Percentiles rank a stretch among this genome's conserved stretches.
These are phyloP conservation scores for Physcomitrellopsis africana DNA, from an alignment of 225 moss, liverwort and hornwort species.

Conservation along the genomic window DNA sequence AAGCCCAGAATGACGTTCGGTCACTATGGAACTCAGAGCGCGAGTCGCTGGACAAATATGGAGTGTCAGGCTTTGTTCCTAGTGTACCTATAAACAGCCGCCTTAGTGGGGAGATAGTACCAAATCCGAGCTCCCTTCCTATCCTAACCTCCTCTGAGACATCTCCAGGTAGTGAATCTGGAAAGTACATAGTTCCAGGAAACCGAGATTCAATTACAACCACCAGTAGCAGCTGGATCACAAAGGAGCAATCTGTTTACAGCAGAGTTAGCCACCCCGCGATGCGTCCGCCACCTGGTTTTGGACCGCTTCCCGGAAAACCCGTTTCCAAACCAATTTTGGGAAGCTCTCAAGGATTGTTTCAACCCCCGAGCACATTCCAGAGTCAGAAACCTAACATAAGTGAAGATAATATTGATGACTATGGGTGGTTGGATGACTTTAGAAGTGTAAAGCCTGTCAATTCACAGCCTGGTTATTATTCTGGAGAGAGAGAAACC, in stretches of 20 bases:
- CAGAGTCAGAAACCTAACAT: slow-evolving; percentile 44
- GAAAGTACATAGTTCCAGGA: slow-evolving; percentile 37
- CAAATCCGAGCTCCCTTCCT: slow-evolving; percentile 46
- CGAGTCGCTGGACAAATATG: slow-evolving; percentile 55
- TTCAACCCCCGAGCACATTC: slow-evolving; percentile 51
- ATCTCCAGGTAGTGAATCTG: slow-evolving; percentile 38
- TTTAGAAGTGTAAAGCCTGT: slow-evolving; percentile 66
- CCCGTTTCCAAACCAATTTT: slow-evolving; percentile 39
- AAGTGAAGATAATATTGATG: slow-evolving; percentile 78
- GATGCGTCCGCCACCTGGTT: slow-evolving; percentile 98
- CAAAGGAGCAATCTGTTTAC: slow-evolving; percentile 51
- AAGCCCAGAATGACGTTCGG: slow-evolving; percentile 58
- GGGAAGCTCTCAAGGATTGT: slow-evolving; percentile 46
- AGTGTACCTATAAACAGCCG: slow-evolving; percentile 26
- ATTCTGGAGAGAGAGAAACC: slow-evolving; percentile 66
- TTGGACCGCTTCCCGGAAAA: slow-evolving; percentile 92
- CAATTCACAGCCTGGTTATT: slow-evolving; percentile 54
- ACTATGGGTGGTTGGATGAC: slow-evolving; percentile 97
- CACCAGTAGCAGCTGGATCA: slow-evolving; percentile 46
- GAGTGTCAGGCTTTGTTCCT: slow-evolving; percentile 53
- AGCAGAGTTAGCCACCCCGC: slow-evolving; percentile 56
- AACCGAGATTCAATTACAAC: slow-evolving; percentile 48
- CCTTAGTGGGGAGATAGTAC: slow-evolving; percentile 41
- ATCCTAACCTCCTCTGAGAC: slow-evolving; percentile 41
- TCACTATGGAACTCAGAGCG: slow-evolving; percentile 83